Conservation (phyloP, 352 stramenopile genomes). For the Phytopythium montanum region DNA sequence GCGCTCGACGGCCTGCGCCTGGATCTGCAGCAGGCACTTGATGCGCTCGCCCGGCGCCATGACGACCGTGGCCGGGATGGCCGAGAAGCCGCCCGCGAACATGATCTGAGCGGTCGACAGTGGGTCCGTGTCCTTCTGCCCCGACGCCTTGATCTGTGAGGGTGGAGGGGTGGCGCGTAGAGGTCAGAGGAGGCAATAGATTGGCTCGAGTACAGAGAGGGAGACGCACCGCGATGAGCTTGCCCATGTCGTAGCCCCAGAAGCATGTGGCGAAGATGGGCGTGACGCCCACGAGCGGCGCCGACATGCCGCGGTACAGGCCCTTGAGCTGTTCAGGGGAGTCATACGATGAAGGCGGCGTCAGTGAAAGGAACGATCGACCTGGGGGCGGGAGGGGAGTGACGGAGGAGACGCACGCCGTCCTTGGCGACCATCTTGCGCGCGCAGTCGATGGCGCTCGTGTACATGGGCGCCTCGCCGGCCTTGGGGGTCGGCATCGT, state of each 20-base stretch:
- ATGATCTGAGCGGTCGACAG: slow-evolving; percentile 84
- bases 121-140: slow-evolving; percentile 52
- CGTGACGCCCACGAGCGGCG: slow-evolving; percentile 92
- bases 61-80: slow-evolving; percentile 85
- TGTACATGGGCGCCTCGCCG: slow-evolving; percentile 67
- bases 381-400: neutral
- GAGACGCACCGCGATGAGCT: slow-evolving; percentile 81
- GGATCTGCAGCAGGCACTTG: slow-evolving; percentile 95
- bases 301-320: slow-evolving; percentile 95
- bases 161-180: no score
- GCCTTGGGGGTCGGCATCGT: slow-evolving; percentile 77
- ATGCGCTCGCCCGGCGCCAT: slow-evolving; percentile 97
- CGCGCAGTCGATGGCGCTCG: slow-evolving; percentile 88
- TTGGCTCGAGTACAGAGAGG: no score
- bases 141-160: slow-evolving; percentile 62
- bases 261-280: slow-evolving; percentile 98
- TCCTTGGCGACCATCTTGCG: slow-evolving; percentile 92
- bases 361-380: slow-evolving; percentile 1
- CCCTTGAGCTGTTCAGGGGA: slow-evolving; percentile 44
- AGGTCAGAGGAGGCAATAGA: no score
- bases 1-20: slow-evolving; percentile 81
- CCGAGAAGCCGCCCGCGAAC: slow-evolving; percentile 89
- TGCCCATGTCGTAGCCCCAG: slow-evolving; percentile 97
- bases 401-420: slow-evolving; percentile 52
- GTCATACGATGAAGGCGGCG: slow-evolving; percentile 17